Percentiles rank a stretch among this genome's conserved stretches.
phyloP scores from a whole-genome alignment of 768 basidiomycete species.

The Trametes meyenii region DNA sequence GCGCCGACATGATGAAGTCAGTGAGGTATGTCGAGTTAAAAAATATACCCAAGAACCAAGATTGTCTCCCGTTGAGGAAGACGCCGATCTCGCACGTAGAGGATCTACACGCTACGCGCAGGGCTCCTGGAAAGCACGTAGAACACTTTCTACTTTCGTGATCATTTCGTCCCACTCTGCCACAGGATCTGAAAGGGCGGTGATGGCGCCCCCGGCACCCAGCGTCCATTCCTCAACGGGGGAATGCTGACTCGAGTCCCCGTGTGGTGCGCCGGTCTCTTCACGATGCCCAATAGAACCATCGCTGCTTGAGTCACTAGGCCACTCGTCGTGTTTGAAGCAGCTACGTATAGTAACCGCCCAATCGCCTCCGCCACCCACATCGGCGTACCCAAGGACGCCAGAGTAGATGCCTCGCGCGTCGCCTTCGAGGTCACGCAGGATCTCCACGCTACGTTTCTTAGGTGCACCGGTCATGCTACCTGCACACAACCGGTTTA shows the following conservation, averaged over 20 bases:
- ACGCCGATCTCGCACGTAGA: background rate
- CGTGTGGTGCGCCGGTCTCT: no score
- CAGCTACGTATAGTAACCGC: conserved; percentile 94
- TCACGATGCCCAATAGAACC: no score
- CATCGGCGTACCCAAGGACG: conserved; percentile 90
- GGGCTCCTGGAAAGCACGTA: conserved; percentile 54
- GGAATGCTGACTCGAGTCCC: no score
- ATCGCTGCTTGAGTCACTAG: conserved; percentile 4
- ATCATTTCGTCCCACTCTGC: conserved; percentile 95
- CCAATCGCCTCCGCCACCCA: conserved; percentile 89
- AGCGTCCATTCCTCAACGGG: conserved; percentile 66
- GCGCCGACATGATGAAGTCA: conserved; percentile 25
- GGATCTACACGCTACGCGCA: background rate
- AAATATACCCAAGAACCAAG: background rate
- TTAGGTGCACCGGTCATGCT: conserved; percentile 99
- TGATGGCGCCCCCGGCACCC: conserved; percentile 97
- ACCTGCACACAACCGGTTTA: conserved; percentile 45
- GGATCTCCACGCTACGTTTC: conserved; percentile 88
- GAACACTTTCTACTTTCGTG: conserved; percentile 80
- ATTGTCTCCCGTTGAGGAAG: conserved; percentile 5
- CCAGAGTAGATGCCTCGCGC: conserved; percentile 88
- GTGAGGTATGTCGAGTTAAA: background rate
- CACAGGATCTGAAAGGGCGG: conserved; percentile 82
- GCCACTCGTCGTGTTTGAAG: conserved; percentile 64
- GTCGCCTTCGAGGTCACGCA: conserved; percentile 74